phyloP scores from a whole-genome alignment of 441 rosid genomes.

The Euphorbia schlechtendalii region DNA sequence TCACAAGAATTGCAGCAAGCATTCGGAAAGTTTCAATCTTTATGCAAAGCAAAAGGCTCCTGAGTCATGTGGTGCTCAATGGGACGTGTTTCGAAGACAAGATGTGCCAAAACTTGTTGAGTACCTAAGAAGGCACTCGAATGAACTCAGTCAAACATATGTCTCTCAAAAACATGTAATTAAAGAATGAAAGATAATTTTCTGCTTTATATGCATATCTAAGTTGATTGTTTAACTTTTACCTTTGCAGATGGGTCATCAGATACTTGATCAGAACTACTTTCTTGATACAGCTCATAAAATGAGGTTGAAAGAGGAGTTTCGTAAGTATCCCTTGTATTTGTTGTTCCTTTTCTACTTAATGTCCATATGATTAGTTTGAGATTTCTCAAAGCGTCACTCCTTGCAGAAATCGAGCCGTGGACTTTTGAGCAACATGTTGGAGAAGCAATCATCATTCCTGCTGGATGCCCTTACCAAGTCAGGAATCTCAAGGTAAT shows the following conservation, averaged over 20 bases:
- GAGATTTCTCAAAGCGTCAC: constrained; percentile 7
- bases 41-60: constrained; percentile 28
- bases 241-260: constrained; percentile 62
- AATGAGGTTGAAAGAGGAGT: constrained; percentile 82
- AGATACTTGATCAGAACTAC: constrained; percentile 77
- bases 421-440: constrained; percentile 93
- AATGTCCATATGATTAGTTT: neutral
- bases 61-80: constrained; percentile 66
- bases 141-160: constrained; percentile 40
- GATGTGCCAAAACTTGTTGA: constrained; percentile 83
- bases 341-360: constrained; percentile 1
- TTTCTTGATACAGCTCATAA: constrained; percentile 73
- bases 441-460: constrained; percentile 91
- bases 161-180: constrained; percentile 52
- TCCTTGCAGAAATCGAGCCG: constrained; percentile 73
- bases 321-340: constrained; percentile 42
- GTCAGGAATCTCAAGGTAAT: constrained; percentile 72
- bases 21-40: constrained; percentile 24
- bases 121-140: constrained; percentile 59
- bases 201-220: constrained; percentile 15
- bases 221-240: constrained; percentile 15
- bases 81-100: constrained; percentile 93
- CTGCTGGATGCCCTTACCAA: constrained; percentile 97
- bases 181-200: constrained; percentile 1
- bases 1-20: constrained; percentile 24